Percentiles rank a stretch among this genome's conserved stretches.
phyloP scores from a whole-genome alignment of 768 basidiomycete genomes.

The Naganishia antarctica region DNA sequence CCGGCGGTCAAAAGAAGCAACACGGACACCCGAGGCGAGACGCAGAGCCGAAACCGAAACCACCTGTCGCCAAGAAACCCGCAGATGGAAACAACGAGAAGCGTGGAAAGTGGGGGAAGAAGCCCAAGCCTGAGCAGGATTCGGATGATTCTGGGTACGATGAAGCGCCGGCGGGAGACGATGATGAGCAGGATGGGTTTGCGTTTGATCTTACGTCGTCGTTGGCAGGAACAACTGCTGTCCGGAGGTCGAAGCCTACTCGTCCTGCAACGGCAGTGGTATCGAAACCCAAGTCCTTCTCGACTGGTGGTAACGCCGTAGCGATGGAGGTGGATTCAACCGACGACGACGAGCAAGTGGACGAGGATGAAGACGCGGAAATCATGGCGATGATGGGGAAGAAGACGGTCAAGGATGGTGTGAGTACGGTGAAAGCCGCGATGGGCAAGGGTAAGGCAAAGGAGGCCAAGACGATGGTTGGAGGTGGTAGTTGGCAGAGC shows the following conservation, averaged over 20 bases:
- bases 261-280: background rate
- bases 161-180: constrained; percentile 14
- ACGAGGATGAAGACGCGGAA: constrained; percentile 52
- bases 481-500: constrained; percentile 92
- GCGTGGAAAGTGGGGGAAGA: constrained; percentile 16
- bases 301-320: background rate
- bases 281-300: background rate
- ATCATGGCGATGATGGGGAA: constrained; percentile 67
- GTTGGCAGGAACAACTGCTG: background rate
- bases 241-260: constrained; percentile 2
- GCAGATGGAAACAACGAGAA: background rate
- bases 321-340: background rate
- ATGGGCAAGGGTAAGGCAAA: constrained; percentile 63
- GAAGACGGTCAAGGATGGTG: constrained; percentile 69
- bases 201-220: constrained; percentile 15
- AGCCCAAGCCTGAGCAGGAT: constrained; percentile 16
- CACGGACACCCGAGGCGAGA: constrained; percentile 8
- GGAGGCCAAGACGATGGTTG: constrained; percentile 68
- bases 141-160: constrained; percentile 23
- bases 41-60: constrained; percentile 2
- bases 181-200: constrained; percentile 10
- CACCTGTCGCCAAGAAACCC: background rate
- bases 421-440: constrained; percentile 61
- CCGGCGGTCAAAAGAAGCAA: background rate
- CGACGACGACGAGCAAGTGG: background rate